Base-by-base conservation (phyloP, 257 asterid species). In the Solanum clarkiae region DNA sequence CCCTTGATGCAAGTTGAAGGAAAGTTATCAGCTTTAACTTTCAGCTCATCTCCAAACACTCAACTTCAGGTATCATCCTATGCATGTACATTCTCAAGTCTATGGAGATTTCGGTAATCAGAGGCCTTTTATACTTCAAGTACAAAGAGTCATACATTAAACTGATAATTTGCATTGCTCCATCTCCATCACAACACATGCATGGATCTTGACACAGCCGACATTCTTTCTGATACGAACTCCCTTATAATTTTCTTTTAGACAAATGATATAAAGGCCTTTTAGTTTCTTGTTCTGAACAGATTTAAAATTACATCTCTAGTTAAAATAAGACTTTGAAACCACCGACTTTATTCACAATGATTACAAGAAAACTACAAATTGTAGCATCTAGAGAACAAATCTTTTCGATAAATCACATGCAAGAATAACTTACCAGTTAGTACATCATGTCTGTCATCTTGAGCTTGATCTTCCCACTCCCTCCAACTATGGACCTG, bases 381-480 rank as follows among this genome's bases (percentile, higher is more conserved):
- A 40, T 4, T 2, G 18, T 9, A 53, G 49, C 53, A 53, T 17
- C 65, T 26, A 16, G 83, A 79, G 63, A 16, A 79, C 83, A 53
- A 4, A 6, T 16, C 17, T 9, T 53, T 26, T 29, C 29, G 65
- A 29, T 40, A 79, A 79, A 53, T 26, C 29, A 79, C 65, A 79
- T 53, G 81, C 68, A 53, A 66, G 51, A 72, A 57, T 60, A 88
- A 84, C 71, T 83, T 90, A 95, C 98, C 98, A 18, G 88, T 90
- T 90, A 95, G 91, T 20, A 97, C 86, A 87, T 93, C 89, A 79
- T 89, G 91, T 47, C 89, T 91, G 89, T 93, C 97, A 93, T 90
- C 82, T 71, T 86, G 97, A 88, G 99, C 99, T 92, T 97, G 99
- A 45, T 94, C 95, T 91, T 97, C 99, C 99, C 99, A 97, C 74